Evolutionary conservation across 768 basidiomycete species (phyloP).

Genomic region (Agrocybe praecox): DNA sequence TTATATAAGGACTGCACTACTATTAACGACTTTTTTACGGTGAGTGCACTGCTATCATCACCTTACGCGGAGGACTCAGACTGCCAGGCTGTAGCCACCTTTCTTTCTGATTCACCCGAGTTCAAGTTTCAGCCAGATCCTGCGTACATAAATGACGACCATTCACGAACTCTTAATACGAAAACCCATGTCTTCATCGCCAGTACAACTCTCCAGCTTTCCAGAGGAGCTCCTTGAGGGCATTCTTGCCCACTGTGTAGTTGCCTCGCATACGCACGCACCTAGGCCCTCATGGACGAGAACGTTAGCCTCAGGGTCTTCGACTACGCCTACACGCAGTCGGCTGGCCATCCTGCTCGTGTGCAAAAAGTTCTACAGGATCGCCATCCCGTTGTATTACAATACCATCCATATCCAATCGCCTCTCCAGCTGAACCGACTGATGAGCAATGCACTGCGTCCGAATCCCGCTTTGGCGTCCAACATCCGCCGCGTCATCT

Average conservation of each 20-base stretch:
- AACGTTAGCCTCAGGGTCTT: not conserved
- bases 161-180: conserved; percentile 1
- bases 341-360: conserved; percentile 56
- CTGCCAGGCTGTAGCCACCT: conserved; percentile 3
- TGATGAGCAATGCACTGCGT: conserved; percentile 40
- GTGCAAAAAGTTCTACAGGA: conserved; percentile 53
- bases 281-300: conserved; percentile 20
- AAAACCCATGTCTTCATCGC: conserved; percentile 1
- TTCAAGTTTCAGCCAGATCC: conserved; percentile 14
- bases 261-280: conserved; percentile 12
- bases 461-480: conserved; percentile 37
- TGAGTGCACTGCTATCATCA: not conserved
- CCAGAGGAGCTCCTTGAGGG: conserved; percentile 38
- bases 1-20: not conserved
- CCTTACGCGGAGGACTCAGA: conserved; percentile 6
- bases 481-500: conserved; percentile 42
- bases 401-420: conserved; percentile 48
- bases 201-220: conserved; percentile 21
- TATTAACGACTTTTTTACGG: not conserved
- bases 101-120: not conserved
- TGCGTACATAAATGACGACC: conserved; percentile 2
- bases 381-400: conserved; percentile 61
- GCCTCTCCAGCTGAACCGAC: conserved; percentile 35
- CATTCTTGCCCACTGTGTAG: conserved; percentile 29
- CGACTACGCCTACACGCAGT: conserved; percentile 32